These are phyloP conservation scores for Metschnikowia rubicola DNA, from an alignment of 805 yeast genomes.

Conservation along the genomic window DNA sequence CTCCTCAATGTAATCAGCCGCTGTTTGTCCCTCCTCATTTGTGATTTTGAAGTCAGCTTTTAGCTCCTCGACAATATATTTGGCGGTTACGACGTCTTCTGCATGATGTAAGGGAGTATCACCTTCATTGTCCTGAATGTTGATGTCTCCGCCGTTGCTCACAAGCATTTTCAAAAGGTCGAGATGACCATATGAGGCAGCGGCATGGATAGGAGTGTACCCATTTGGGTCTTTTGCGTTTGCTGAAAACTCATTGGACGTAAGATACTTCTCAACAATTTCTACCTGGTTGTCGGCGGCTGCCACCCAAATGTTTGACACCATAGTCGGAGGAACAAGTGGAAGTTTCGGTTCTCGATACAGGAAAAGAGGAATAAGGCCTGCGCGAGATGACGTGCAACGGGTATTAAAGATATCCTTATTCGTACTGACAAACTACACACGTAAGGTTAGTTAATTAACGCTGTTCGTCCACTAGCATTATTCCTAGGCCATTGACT, in stretches of 20 bases:
- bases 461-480: too few species aligned
- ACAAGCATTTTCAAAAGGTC: slow-evolving; percentile 62
- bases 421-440: too few species aligned
- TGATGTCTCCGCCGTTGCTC: slow-evolving; percentile 69
- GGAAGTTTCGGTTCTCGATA: neutral
- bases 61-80: slow-evolving; percentile 59
- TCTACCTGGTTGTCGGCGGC: slow-evolving; percentile 78
- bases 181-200: slow-evolving; percentile 85
- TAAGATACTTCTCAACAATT: slow-evolving; percentile 55
- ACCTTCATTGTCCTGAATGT: slow-evolving; percentile 82
- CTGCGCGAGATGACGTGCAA: slow-evolving; percentile 5
- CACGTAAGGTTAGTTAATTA: too few species aligned
- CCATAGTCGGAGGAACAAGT: slow-evolving; percentile 23
- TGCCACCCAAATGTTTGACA: slow-evolving; percentile 85
- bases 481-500: too few species aligned
- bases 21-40: slow-evolving; percentile 73
- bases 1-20: slow-evolving; percentile 72
- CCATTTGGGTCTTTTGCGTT: slow-evolving; percentile 88
- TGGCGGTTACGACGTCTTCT: slow-evolving; percentile 68
- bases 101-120: slow-evolving; percentile 94
- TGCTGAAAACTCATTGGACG: slow-evolving; percentile 51
- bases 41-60: slow-evolving; percentile 61
- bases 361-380: slow-evolving; percentile 7
- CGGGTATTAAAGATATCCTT: too few species aligned
- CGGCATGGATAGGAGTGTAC: slow-evolving; percentile 96